phyloP scores from a whole-genome alignment of 768 basidiomycete genomes.

The Boletus sp. region DNA sequence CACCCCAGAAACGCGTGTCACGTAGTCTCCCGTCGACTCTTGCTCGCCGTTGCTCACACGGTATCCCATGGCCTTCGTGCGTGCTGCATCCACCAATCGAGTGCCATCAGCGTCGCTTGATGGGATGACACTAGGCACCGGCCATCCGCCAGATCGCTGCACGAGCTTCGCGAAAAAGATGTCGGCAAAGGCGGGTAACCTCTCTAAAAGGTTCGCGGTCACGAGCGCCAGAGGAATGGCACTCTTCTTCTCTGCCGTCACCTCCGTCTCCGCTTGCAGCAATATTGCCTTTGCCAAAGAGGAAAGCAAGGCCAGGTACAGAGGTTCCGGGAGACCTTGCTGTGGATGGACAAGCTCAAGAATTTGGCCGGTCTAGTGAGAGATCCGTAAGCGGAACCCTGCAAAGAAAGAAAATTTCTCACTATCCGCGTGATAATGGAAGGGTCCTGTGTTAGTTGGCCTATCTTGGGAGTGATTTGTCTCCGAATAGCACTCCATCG shows the following conservation, averaged over 20 bases:
- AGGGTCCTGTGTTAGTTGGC: slow-evolving; percentile 76
- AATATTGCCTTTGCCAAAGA: slow-evolving; percentile 88
- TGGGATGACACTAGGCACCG: slow-evolving; percentile 64
- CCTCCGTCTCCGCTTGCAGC: slow-evolving; percentile 90
- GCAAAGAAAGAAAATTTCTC: slow-evolving; percentile 28
- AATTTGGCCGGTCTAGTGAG: slow-evolving; percentile 39
- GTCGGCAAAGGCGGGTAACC: slow-evolving; percentile 54
- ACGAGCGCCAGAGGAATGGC: slow-evolving; percentile 82
- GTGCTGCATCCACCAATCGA: slow-evolving; percentile 41
- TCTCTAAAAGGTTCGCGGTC: slow-evolving; percentile 60
- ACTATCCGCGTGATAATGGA: slow-evolving; percentile 63
- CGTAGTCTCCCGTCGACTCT: slow-evolving; percentile 62
- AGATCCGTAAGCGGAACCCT: slow-evolving; percentile 8
- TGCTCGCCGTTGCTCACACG: slow-evolving; percentile 40
- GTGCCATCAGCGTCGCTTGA: slow-evolving; percentile 46
- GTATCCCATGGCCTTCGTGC: slow-evolving; percentile 56
- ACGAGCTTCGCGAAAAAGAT: slow-evolving; percentile 83
- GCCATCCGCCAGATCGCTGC: slow-evolving; percentile 88
- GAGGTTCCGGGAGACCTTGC: slow-evolving; percentile 27
- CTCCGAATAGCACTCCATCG: slow-evolving; percentile 68
- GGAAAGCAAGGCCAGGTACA: slow-evolving; percentile 77
- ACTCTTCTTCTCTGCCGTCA: slow-evolving; percentile 81
- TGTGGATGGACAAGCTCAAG: slow-evolving; percentile 38
- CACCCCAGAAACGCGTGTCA: slow-evolving; percentile 67
- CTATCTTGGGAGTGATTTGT: slow-evolving; percentile 82